Conservation (phyloP, 345 rosid genomes). For the Eucalyptus microcorys region DNA sequence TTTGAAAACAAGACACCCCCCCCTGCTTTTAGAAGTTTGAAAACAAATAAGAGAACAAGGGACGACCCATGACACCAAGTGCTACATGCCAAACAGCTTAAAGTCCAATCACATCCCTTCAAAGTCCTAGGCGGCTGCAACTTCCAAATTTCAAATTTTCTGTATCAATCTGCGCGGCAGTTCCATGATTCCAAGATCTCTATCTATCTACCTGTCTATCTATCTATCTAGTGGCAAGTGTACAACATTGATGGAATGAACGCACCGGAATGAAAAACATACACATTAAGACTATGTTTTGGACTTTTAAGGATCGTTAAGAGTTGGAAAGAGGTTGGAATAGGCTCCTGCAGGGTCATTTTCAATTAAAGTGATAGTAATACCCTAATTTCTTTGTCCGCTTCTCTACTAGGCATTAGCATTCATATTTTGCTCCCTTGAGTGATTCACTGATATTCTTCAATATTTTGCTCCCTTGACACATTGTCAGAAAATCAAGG, state of each 20-base stretch:
- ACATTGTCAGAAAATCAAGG: not conserved
- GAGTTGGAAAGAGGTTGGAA: not conserved
- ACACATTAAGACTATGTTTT: not conserved
- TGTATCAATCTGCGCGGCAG: not conserved
- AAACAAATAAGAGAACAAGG: not conserved
- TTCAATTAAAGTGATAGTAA: not conserved
- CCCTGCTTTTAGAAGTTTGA: not conserved
- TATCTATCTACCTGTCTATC: not conserved
- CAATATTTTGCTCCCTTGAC: not conserved
- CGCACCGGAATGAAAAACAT: not conserved
- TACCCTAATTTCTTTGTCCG: not conserved
- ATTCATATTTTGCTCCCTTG: not conserved
- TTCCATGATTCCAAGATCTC: not conserved
- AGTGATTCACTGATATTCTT: too few species aligned
- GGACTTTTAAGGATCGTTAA: not conserved
- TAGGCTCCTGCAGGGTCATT: not conserved
- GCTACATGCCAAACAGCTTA: not conserved
- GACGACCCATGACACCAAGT: not conserved
- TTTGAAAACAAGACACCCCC: not conserved
- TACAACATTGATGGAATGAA: not conserved
- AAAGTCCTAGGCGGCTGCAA: not conserved
- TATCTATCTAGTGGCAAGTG: not conserved
- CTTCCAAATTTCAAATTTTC: not conserved
- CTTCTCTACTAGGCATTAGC: not conserved
- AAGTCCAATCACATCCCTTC: not conserved